Evolutionary conservation across 1,284 basidiomycete genomes (phyloP).

Genomic region (Ceraceosorus guamensis): DNA sequence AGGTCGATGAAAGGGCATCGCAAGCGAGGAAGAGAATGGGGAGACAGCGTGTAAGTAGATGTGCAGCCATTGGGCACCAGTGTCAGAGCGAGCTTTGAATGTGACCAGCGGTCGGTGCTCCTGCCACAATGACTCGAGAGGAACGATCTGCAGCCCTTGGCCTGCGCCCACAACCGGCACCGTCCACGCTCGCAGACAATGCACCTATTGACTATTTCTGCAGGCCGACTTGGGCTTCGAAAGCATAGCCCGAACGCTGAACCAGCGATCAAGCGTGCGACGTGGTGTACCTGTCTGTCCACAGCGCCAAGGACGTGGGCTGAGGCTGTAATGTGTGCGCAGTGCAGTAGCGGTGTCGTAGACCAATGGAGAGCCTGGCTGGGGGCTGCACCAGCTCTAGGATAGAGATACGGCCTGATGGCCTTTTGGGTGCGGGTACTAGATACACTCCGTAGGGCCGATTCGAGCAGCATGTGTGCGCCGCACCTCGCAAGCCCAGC

Average conservation of each 20-base stretch:
- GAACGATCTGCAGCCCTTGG: too few relatives aligned
- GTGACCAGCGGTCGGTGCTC: conserved; percentile 27
- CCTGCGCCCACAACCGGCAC: too few relatives aligned
- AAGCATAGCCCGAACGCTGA: too few relatives aligned
- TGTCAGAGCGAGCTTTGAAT: conserved; percentile 22
- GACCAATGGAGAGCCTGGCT: not conserved
- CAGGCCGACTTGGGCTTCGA: too few relatives aligned
- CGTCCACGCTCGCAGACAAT: too few relatives aligned
- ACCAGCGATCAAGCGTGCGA: too few relatives aligned
- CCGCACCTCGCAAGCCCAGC: conserved; percentile 25
- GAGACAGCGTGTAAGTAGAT: not conserved
- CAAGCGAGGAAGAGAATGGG: conserved; percentile 7
- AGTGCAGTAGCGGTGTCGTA: not conserved
- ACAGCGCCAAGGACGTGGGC: too few relatives aligned
- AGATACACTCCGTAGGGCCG: not conserved
- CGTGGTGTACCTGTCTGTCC: too few relatives aligned
- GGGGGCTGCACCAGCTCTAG: not conserved
- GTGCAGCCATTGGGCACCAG: not conserved
- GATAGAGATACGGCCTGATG: not conserved
- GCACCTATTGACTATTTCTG: too few relatives aligned
- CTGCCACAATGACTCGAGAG: not conserved
- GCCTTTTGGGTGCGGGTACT: not conserved
- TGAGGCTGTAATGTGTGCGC: too few relatives aligned
- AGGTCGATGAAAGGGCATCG: conserved; percentile 9
- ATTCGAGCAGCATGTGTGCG: conserved; percentile 19